Base-by-base conservation (phyloP, 1,284 basidiomycete genomes). In the Wolfiporia cocos region DNA sequence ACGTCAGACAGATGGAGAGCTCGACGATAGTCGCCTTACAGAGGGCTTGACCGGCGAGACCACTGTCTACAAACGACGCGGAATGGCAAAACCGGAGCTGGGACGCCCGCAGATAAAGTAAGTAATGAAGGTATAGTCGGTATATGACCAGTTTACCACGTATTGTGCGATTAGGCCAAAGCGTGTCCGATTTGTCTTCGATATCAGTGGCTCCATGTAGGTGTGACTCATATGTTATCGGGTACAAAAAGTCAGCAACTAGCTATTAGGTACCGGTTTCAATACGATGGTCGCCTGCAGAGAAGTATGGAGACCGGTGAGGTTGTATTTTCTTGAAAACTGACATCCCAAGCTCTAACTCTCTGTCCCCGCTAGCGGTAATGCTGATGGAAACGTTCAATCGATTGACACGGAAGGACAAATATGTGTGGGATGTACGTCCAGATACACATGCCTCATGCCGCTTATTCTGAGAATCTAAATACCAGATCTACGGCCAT, bases 311-410 rank as follows among this genome's bases (percentile, higher is more conserved):
- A 83, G 57, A 80, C 80, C 46, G 79, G 79, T 78, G 48, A 32
- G 57, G 39, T 10, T 17, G 14, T 3, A 19, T 28, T 40, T 19
- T 22, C 12, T n/a, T n/a, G n/a, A n/a, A n/a, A n/a, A n/a, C n/a
- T 29, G 14, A 33, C 20, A 18, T 29, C 3, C 21, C 43, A 5
- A 19, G 11, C 36, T 11, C 18, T n/a, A 3, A 35, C 17, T 11
- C 7, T 31, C 18, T 19, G 15, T 7, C 19, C 21, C 14, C 9
- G 32, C 28, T 42, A 81, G 78, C 77, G 22, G 76, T 76, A 5
- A 83, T 82, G 80, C 56, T 82, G 33, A 81, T 83, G 78, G 80
- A 82, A 51, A 79, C 76, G 1, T 81, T 83, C 52, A 70, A 76
- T 39, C 70, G 71, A 7, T 61, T 83, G 9, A 73, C 74, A 4